Conservation (phyloP, 2,329 filamentous ascomycete genomes). For the Mariannaea elegans region DNA sequence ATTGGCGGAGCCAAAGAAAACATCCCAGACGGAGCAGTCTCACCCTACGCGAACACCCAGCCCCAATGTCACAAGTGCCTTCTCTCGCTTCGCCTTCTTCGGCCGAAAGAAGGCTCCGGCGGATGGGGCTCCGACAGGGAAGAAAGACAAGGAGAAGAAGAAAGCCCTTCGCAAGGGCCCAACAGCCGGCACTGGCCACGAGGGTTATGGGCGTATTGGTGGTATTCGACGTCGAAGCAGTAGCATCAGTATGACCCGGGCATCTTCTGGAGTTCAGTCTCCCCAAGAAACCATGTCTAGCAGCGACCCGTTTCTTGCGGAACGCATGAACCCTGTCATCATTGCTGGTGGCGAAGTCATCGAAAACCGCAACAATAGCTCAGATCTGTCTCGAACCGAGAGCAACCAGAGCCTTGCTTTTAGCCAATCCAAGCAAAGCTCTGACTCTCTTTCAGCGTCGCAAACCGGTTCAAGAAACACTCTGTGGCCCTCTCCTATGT, state of each 20-base stretch:
- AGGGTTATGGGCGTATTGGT: conserved; percentile 79
- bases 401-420: conserved; percentile 58
- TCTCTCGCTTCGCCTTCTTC: conserved; percentile 81
- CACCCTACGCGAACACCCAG: conserved; percentile 56
- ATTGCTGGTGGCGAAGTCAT: conserved; percentile 71
- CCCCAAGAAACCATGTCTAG: conserved; percentile 62
- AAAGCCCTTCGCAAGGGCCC: conserved; percentile 74
- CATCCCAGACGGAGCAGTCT: conserved; percentile 29
- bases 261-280: conserved; percentile 53
- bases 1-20: conserved; percentile 32
- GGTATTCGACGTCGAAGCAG: conserved; percentile 70
- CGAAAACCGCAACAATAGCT: conserved; percentile 65
- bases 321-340: conserved; percentile 72
- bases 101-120: conserved; percentile 72
- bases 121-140: conserved; percentile 58
- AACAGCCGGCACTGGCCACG: conserved; percentile 91
- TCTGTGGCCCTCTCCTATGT: conserved; percentile 64
- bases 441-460: conserved; percentile 52
- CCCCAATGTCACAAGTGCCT: conserved; percentile 63
- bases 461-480: conserved; percentile 53
- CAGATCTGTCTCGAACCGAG: conserved; percentile 58
- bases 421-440: conserved; percentile 50
- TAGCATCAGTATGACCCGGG: conserved; percentile 61
- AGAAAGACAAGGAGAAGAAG: conserved; percentile 55
- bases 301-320: conserved; percentile 66